Conservation (phyloP, 2,329 filamentous ascomycete species). For the Verticillium alfalfae region DNA sequence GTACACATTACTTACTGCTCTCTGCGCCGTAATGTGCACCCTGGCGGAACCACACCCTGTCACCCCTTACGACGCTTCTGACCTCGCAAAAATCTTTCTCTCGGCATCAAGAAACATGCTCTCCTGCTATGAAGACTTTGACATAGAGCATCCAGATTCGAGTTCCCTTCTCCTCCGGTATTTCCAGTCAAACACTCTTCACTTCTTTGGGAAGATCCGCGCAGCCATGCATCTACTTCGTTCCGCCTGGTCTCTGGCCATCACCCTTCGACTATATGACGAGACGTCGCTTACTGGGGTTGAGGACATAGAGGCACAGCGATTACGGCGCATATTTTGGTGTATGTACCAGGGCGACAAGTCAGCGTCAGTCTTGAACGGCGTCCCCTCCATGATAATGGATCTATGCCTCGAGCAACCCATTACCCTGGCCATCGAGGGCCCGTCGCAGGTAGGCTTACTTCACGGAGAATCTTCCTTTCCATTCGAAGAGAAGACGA, state of each 20-base stretch:
- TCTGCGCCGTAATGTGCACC: slow-evolving; percentile 23
- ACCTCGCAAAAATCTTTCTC: slow-evolving; percentile 25
- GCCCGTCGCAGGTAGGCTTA: background rate
- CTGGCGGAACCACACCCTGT: slow-evolving; percentile 33
- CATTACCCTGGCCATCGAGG: slow-evolving; percentile 22
- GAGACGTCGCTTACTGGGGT: slow-evolving; percentile 26
- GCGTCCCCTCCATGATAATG: slow-evolving; percentile 35
- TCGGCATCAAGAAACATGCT: slow-evolving; percentile 30
- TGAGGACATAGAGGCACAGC: slow-evolving; percentile 26
- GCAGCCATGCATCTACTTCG: slow-evolving; percentile 40
- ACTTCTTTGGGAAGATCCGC: slow-evolving; percentile 32
- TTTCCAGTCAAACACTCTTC: slow-evolving; percentile 38
- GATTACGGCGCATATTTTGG: slow-evolving; percentile 29
- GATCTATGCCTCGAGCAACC: slow-evolving; percentile 33
- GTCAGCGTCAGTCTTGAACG: slow-evolving; percentile 29
- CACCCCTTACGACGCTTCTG: slow-evolving; percentile 28
- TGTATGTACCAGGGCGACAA: slow-evolving; percentile 33
- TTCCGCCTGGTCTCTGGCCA: slow-evolving; percentile 32
- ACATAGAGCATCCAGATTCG: slow-evolving; percentile 33
- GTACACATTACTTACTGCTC: slow-evolving; percentile 34
- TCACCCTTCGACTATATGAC: slow-evolving; percentile 34
- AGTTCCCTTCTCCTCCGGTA: slow-evolving; percentile 37
- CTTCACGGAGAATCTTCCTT: background rate
- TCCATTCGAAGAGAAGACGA: background rate
- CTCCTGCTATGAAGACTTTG: slow-evolving; percentile 29